phyloP scores from a whole-genome alignment of 2,329 filamentous ascomycete species.

The Rhynchosporium secalis region DNA sequence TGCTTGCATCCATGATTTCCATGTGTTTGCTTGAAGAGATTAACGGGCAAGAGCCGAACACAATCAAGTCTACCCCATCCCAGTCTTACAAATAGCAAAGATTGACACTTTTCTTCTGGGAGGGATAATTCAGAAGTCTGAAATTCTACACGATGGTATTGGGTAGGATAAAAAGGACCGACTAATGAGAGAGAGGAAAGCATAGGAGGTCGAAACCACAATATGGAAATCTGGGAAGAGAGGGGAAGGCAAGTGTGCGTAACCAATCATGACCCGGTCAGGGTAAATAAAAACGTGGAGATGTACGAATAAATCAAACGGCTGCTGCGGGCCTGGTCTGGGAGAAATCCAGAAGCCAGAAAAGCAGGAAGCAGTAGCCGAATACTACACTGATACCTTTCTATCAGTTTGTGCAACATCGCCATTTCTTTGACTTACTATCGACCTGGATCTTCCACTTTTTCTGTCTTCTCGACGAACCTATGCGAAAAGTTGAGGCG shows the following conservation, averaged over 20 bases:
- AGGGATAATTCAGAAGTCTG: background rate
- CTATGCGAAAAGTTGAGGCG: conserved; percentile 3
- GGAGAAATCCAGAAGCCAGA: background rate
- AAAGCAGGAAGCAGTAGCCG: background rate
- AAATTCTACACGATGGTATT: background rate
- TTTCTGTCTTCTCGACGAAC: background rate
- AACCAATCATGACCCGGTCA: background rate
- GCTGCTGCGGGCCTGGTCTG: background rate
- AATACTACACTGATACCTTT: background rate
- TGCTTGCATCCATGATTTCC: conserved; percentile 4
- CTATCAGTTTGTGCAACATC: background rate
- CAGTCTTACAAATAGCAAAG: conserved; percentile 4
- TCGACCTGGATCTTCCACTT: background rate
- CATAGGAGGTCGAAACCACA: background rate
- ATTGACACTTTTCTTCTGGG: background rate
- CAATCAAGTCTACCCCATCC: background rate
- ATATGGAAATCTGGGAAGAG: background rate
- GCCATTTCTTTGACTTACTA: background rate
- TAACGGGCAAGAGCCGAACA: background rate
- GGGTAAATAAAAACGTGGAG: conserved; percentile 5
- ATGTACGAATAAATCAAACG: conserved; percentile 1
- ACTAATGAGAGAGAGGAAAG: background rate
- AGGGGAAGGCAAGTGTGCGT: no score
- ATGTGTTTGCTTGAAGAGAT: no score
- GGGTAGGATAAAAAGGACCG: conserved; percentile 7